These are phyloP conservation scores for Paracamarosporium sp. DNA, from an alignment of 2,329 filamentous ascomycete genomes.

Conservation along the genomic window DNA sequence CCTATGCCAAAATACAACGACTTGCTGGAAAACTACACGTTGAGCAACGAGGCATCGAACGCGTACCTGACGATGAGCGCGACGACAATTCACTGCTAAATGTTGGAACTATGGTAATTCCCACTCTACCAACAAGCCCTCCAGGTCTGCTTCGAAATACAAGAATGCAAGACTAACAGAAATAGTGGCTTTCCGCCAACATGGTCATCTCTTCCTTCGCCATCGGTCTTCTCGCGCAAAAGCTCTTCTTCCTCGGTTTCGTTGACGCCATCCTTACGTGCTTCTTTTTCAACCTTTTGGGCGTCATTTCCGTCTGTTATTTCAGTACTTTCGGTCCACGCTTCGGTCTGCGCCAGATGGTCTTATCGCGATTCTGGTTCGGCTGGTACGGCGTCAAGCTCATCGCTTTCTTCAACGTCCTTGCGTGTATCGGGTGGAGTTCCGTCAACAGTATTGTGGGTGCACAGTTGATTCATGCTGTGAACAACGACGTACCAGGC, in stretches of 20 bases:
- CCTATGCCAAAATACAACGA: constrained; percentile 67
- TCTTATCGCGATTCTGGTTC: constrained; percentile 79
- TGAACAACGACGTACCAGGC: constrained; percentile 73
- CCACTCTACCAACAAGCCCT: background rate
- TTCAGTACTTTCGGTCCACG: constrained; percentile 78
- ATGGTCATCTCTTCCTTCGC: constrained; percentile 80
- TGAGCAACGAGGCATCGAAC: constrained; percentile 78
- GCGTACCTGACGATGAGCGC: constrained; percentile 73
- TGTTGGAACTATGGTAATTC: constrained; percentile 72
- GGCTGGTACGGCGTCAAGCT: constrained; percentile 74
- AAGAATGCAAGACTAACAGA: background rate
- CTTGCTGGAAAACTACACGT: constrained; percentile 70
- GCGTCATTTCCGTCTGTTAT: constrained; percentile 74
- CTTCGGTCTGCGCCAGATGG: constrained; percentile 81
- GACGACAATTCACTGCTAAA: constrained; percentile 70
- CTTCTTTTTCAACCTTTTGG: constrained; percentile 77
- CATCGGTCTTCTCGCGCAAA: constrained; percentile 74
- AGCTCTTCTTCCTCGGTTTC: constrained; percentile 74
- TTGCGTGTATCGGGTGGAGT: constrained; percentile 77
- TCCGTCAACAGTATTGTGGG: constrained; percentile 81
- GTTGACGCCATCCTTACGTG: constrained; percentile 75
- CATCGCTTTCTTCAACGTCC: constrained; percentile 73
- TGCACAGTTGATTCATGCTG: constrained; percentile 76
- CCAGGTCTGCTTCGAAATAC: background rate
- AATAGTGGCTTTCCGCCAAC: constrained; percentile 77